Evolutionary conservation across 2,329 filamentous ascomycete genomes (phyloP), one percentile per base, ranked within the genome.

Genomic region (Botrytis squamosa): DNA sequence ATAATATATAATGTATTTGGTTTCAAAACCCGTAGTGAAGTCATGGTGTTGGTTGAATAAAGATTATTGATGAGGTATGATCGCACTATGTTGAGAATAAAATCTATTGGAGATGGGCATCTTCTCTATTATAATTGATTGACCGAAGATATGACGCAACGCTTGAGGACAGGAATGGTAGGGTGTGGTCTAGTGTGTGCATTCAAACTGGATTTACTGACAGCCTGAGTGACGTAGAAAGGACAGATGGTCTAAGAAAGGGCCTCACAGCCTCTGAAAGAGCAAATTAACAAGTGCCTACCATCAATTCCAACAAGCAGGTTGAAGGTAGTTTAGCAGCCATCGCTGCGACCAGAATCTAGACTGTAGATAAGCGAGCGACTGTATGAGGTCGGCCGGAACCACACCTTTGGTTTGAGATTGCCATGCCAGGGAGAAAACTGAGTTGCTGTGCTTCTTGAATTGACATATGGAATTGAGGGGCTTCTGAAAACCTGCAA

Each of bases 21-120:
- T n/a, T 40, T 62, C 38, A 62, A 40, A 25, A 62, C 22, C 25
- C 36, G 59, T n/a, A 62, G 4, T 38, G 59, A 62, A 62, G 36
- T 40, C 59, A 62, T 62, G 3, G 25, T n/a, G 36, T 16, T 40
- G 12, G 12, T 16, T 40, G 22, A 22, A 18, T n/a, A 16, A 16
- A 2, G 36, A n/a, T n/a, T 18, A 12, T 57, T 8, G 8, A 9
- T 18, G 14, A 7, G 5, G 1, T 40, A 36, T 62, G 38, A 62
- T 62, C 40, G 7, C 12, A 40, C 22, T 25, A 2, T 38, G 18
- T n/a, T 40, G 59, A 40, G 59, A 40, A n/a, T 25, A 10, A 18
- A 38, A 40, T 0, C 22, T 7, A 22, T n/a, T n/a, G 0, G 10
- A n/a, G n/a, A 40, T n/a, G 36, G 20, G 14, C 3, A n/a, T 40